Evolutionary conservation across 2,329 filamentous ascomycete genomes (phyloP), one percentile per base, ranked within the genome.

Genomic region (Pseudogymnoascus sp.): DNA sequence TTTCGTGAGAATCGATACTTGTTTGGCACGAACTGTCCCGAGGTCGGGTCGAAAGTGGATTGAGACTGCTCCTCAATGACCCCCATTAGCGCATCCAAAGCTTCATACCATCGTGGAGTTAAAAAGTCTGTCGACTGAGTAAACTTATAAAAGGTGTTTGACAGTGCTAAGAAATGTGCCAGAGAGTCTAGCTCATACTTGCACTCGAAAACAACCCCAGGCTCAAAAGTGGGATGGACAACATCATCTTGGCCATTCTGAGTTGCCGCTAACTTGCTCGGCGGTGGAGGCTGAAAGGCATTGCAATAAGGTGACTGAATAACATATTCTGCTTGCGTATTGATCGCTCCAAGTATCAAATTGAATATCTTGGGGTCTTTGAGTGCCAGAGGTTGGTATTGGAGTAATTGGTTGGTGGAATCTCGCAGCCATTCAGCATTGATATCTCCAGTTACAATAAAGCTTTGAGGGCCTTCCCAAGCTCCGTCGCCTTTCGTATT

Each of bases 181-280:
- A 99, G 80, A 7, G 92, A 97, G 75, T 99, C 94, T 20, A 99
- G 85, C 77, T 99, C 94, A 74, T 97, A 99, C 75, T 99, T 99
- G 83, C 94, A 99, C 75, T 99, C 94, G 66, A 97, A 99, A 3
- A 99, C 94, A 57, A 86, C 83, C 0, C 80, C 83, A 0, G 88
- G 88, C 70, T 97, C 91, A 71, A 96, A 97, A 0, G 80, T 79
- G 0, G 94, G 94, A 68, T 96, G 91, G 0, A 99, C 94, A 7
- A 72, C 75, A 70, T 99, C 94, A 18, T 87, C 82, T 71, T 96
- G 90, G 2, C 90, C 90, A 69, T 93, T 96, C 67, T 83, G 81
- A 14, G 86, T 87, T 5, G 87, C 78, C 3, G 80, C 75, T 0
- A 97, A 79, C 14, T 87, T 84, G 65, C 90, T 92, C 6, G 91